Evolutionary conservation across 2,329 filamentous ascomycete species (phyloP), one percentile per base, ranked within the genome.

Genomic region (Arthrocladium fulminans): DNA sequence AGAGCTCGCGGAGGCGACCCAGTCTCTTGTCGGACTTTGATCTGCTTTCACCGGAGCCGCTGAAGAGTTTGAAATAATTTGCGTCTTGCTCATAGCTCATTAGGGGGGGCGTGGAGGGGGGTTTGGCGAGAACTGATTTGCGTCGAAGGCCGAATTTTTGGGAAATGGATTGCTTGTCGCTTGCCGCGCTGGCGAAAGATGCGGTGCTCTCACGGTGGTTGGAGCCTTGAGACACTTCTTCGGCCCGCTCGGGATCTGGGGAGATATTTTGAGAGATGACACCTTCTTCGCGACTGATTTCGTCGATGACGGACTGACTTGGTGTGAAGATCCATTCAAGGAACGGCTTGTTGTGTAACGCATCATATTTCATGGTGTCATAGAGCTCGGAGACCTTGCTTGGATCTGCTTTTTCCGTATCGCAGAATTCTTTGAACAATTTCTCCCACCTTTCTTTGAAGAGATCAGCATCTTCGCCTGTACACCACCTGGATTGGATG

Each of bases 351-450:
- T 98, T 98, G 67, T 98, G 94, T 12, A 98, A 74, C 1, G 92
- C 92, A 65, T 98, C 92, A 56, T 97, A 98, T 67, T 98, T 98
- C 92, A 98, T 97, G 17, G 90, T 97, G 65, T 98, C 92, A 65
- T 98, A 98, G 2, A 98, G 77, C 69, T 98, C 92, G 3, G 88
- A 96, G 53, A 98, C 90, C 71, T 98, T 98, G 73, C 89, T 95
- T 15, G 94, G 94, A 65, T 98, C 92, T 15, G 97, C 88, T 71
- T 98, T 98, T 61, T 98, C 92, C 1, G 86, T 84, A 64, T 98
- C 94, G 56, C 86, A 92, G 61, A 98, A 98, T 63, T 98, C 92
- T 41, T 83, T 80, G 67, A 98, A 98, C 1, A 98, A 77, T 70
- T 98, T 98, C 69, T 97, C 92, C 92, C 92, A 98, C 24, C 92